Conservation (phyloP, 108 stramenopile species). For the Thalassiosira profunda region DNA sequence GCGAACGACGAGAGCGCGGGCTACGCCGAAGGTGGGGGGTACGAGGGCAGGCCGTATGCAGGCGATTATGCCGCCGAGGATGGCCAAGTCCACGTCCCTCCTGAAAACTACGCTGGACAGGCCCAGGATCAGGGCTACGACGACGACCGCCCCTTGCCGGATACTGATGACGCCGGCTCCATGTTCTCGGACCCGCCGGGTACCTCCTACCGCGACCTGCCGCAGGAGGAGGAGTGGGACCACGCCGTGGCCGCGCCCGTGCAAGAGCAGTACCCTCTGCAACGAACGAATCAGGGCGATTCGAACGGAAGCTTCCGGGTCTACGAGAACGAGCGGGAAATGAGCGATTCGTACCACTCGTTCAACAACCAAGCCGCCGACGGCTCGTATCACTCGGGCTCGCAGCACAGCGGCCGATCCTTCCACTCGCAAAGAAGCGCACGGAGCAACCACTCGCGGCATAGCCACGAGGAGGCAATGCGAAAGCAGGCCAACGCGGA, state of each 20-base stretch:
- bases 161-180: not conserved
- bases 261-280: no score
- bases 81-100: not conserved
- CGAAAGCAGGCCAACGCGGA: no score
- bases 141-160: not conserved
- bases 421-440: not conserved
- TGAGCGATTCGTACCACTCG: no score
- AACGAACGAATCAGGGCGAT: no score
- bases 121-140: not conserved
- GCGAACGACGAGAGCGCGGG: slow-evolving; percentile 5
- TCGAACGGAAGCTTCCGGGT: no score
- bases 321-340: no score
- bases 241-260: not conserved
- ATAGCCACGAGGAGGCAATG: no score
- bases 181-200: not conserved
- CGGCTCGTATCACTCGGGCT: slow-evolving; percentile 1
- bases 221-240: slow-evolving; percentile 12
- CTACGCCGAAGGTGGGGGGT: not conserved
- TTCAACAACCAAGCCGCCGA: no score
- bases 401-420: not conserved
- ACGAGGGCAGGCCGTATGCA: not conserved
- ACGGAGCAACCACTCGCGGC: no score
- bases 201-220: not conserved
- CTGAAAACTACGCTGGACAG: not conserved
- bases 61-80: not conserved